A percentile compares a stretch with the other conserved stretches of the same genome.
These are phyloP conservation scores for Elsinoe batatas DNA, from an alignment of 2,329 filamentous ascomycete genomes.

Conservation along the genomic window DNA sequence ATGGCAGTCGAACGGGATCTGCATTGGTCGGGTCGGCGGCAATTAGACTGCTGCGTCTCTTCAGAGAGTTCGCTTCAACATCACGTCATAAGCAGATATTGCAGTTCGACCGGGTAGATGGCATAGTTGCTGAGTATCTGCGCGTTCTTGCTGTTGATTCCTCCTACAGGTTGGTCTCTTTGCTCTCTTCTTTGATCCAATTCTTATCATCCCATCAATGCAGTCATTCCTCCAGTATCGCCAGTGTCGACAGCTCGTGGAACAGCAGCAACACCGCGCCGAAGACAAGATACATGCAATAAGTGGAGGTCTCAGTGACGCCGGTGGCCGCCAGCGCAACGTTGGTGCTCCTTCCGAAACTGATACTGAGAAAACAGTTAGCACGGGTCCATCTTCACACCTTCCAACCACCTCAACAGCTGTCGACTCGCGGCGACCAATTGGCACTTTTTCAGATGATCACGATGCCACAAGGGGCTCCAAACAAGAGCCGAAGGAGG, in stretches of 20 bases:
- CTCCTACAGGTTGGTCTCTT: background rate
- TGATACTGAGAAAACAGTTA: slow-evolving; percentile 8
- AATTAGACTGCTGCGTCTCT: background rate
- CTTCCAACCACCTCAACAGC: background rate
- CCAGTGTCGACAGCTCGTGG: slow-evolving; percentile 17
- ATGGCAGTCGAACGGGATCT: too few species aligned
- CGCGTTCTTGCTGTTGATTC: background rate
- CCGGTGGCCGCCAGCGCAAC: too few species aligned
- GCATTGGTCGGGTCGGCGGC: background rate
- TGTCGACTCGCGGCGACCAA: background rate
- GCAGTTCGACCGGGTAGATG: background rate
- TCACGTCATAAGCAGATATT: background rate
- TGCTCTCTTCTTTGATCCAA: background rate
- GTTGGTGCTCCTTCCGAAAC: background rate
- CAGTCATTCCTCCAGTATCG: slow-evolving; percentile 24
- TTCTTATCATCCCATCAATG: slow-evolving; percentile 16
- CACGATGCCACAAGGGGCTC: background rate
- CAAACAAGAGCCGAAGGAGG: slow-evolving; percentile 5
- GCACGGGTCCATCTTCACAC: background rate
- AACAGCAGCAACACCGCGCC: slow-evolving; percentile 17
- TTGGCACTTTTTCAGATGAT: background rate
- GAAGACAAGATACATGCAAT: slow-evolving; percentile 15
- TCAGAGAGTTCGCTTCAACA: background rate
- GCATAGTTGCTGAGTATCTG: background rate
- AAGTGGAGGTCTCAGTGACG: background rate